Percentiles rank a stretch among this genome's conserved stretches.
These are phyloP conservation scores for Cucurbita maxima DNA, from an alignment of 306 rosid genomes.

Conservation along the genomic window DNA sequence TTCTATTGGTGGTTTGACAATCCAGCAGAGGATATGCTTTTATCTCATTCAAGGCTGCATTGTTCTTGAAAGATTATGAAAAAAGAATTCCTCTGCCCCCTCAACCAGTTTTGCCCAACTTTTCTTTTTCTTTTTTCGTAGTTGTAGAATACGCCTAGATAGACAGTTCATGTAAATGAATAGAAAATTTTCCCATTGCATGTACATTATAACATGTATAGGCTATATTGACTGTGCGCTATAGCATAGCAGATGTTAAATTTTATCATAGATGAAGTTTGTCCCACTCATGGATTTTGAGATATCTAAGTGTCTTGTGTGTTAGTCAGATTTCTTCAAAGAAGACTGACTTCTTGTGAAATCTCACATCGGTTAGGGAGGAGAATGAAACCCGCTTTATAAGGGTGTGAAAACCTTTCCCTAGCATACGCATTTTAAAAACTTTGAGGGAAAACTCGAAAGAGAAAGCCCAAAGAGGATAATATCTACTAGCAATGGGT, in stretches of 20 bases:
- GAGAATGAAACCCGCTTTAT: too few relatives aligned
- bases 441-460: too few relatives aligned
- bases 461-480: too few relatives aligned
- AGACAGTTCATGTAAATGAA: neutral
- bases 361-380: too few relatives aligned
- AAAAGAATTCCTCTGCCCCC: neutral
- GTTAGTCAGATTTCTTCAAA: neutral
- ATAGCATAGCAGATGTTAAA: neutral
- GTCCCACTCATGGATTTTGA: neutral
- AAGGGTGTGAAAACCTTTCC: too few relatives aligned
- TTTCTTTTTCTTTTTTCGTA: neutral
- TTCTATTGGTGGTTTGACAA: conserved; percentile 30
- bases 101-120: neutral
- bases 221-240: neutral
- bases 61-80: neutral
- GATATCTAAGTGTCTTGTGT: neutral
- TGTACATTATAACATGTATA: neutral
- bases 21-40: conserved; percentile 27
- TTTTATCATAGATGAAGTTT: neutral
- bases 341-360: too few relatives aligned
- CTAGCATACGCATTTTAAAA: too few relatives aligned
- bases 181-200: neutral
- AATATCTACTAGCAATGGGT: too few relatives aligned
- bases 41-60: conserved; percentile 6
- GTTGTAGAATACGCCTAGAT: neutral